Evolutionary conservation across 306 rosid genomes (phyloP).

Genomic region (Echinosophora koreensis): DNA sequence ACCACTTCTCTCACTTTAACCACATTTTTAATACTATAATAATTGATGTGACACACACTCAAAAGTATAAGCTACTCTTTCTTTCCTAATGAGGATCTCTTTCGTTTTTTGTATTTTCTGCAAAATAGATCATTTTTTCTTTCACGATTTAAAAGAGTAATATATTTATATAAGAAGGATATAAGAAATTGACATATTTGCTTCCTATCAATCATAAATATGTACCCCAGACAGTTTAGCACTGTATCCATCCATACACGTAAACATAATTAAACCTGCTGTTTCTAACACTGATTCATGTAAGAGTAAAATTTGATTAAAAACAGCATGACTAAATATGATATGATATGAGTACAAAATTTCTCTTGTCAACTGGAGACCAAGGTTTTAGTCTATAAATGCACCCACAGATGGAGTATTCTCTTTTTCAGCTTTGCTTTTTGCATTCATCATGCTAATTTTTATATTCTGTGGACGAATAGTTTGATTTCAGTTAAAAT

Average conservation of each 20-base stretch:
- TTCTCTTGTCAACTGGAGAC: background rate
- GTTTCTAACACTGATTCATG: background rate
- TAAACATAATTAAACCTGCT: background rate
- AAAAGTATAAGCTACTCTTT: background rate
- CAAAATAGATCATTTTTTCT: background rate
- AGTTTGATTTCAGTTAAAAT: constrained; percentile 31
- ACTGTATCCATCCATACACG: background rate
- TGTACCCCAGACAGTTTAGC: background rate
- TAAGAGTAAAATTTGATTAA: background rate
- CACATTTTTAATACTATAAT: no score
- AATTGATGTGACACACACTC: no score
- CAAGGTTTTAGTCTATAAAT: constrained; percentile 5
- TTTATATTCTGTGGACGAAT: background rate
- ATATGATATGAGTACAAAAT: background rate
- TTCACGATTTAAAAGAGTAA: background rate
- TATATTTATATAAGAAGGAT: background rate
- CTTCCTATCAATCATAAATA: background rate
- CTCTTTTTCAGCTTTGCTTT: background rate
- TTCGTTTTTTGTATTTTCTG: background rate
- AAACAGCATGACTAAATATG: background rate
- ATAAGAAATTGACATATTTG: background rate
- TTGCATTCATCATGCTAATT: background rate
- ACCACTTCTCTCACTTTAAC: no score
- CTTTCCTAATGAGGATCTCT: background rate
- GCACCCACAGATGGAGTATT: constrained; percentile 2